phyloP scores from a whole-genome alignment of 805 yeast genomes.

The Debaryomyces hansenii region DNA sequence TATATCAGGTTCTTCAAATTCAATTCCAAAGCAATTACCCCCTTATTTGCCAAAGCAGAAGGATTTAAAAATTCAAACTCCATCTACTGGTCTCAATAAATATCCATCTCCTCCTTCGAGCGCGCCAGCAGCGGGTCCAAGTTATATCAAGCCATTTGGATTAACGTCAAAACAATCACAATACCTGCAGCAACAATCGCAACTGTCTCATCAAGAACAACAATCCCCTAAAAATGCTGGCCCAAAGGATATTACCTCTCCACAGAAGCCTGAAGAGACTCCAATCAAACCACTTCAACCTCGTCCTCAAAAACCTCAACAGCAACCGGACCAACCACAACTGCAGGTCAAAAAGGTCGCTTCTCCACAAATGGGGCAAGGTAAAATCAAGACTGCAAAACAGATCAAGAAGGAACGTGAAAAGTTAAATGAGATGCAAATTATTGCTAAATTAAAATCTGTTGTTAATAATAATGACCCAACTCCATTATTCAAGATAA shows the following conservation, averaged over 20 bases:
- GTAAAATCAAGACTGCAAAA: constrained; percentile 33
- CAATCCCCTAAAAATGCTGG: constrained; percentile 5
- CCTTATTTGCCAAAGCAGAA: constrained; percentile 26
- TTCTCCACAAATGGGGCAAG: constrained; percentile 9
- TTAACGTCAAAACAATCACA: constrained; percentile 12
- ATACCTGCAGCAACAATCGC: constrained; percentile 10
- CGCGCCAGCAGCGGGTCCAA: constrained; percentile 12
- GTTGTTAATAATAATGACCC: constrained; percentile 89
- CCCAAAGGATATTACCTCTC: constrained; percentile 8
- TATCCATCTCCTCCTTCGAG: constrained; percentile 19
- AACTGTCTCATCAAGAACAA: constrained; percentile 2
- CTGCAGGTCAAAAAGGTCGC: constrained; percentile 1
- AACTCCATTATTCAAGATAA: constrained; percentile 70
- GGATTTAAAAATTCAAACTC: constrained; percentile 31
- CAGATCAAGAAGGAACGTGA: constrained; percentile 42
- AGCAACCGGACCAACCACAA: background rate
- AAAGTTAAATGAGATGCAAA: constrained; percentile 78
- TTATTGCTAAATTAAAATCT: constrained; percentile 74
- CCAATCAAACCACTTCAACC: constrained; percentile 29
- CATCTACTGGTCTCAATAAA: constrained; percentile 25
- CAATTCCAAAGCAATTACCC: constrained; percentile 30
- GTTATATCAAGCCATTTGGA: constrained; percentile 20
- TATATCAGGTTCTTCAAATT: constrained; percentile 13
- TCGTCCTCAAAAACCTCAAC: constrained; percentile 9
- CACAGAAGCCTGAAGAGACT: constrained; percentile 11